phyloP scores from a whole-genome alignment of 768 basidiomycete genomes.

The Boletus sp. region DNA sequence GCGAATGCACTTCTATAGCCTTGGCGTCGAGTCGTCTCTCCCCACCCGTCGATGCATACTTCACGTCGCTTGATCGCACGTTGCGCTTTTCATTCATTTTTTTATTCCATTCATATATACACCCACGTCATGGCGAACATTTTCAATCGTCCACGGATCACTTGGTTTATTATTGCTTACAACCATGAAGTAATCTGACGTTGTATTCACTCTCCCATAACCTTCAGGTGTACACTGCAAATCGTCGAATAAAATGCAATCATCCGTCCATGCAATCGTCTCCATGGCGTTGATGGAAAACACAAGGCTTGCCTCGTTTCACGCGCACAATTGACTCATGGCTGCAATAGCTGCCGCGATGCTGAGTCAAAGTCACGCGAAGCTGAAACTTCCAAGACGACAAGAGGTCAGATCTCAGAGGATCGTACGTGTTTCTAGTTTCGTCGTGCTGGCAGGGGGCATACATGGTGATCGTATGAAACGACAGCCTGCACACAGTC shows the following conservation, averaged over 20 bases:
- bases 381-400: too few relatives aligned
- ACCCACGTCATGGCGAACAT: constrained; percentile 15
- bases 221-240: constrained; percentile 17
- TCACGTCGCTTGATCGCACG: constrained; percentile 3
- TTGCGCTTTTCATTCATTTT: background rate
- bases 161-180: constrained; percentile 22
- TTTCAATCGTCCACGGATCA: constrained; percentile 17
- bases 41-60: background rate
- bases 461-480: too few relatives aligned
- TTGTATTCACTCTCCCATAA: constrained; percentile 19
- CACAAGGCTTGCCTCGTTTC: background rate
- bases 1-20: constrained; percentile 55
- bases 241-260: constrained; percentile 10
- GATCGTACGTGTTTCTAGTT: too few relatives aligned
- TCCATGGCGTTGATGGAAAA: background rate
- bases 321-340: too few relatives aligned
- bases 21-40: background rate
- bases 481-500: too few relatives aligned
- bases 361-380: too few relatives aligned
- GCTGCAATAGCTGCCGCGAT: too few relatives aligned
- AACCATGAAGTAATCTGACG: constrained; percentile 23
- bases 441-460: too few relatives aligned
- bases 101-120: constrained; percentile 27
- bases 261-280: background rate
- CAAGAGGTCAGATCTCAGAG: too few relatives aligned